Evolutionary conservation across 345 rosid genomes (phyloP).

Genomic region (thale cress (Arabidopsis thaliana)): TAIR10.1 NC_003076.8:16433001-16433500

Average conservation of each 20-base stretch:
- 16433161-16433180: background rate
- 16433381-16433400: slow-evolving; percentile 23
- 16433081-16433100: slow-evolving; percentile 37
- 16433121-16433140: slow-evolving; percentile 34
- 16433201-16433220: slow-evolving; percentile 31
- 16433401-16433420: background rate
- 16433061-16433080: slow-evolving; percentile 57
- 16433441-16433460: background rate
- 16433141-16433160: slow-evolving; percentile 32
- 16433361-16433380: slow-evolving; percentile 16
- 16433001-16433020: slow-evolving; percentile 77
- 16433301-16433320: background rate
- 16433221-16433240: slow-evolving; percentile 43
- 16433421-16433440: slow-evolving; percentile 14
- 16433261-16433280: slow-evolving; percentile 19
- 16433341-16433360: slow-evolving; percentile 1
- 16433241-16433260: slow-evolving; percentile 37
- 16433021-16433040: slow-evolving; percentile 93
- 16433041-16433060: slow-evolving; percentile 71
- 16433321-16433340: background rate
- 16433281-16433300: slow-evolving; percentile 16
- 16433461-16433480: slow-evolving; percentile 16
- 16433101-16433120: slow-evolving; percentile 10
- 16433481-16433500: slow-evolving; percentile 63
- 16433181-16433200: slow-evolving; percentile 27